A percentile compares a stretch with the other conserved stretches of the same genome.
phyloP scores from a whole-genome alignment of 257 asterid species.

The Solanum sejunctum region DNA sequence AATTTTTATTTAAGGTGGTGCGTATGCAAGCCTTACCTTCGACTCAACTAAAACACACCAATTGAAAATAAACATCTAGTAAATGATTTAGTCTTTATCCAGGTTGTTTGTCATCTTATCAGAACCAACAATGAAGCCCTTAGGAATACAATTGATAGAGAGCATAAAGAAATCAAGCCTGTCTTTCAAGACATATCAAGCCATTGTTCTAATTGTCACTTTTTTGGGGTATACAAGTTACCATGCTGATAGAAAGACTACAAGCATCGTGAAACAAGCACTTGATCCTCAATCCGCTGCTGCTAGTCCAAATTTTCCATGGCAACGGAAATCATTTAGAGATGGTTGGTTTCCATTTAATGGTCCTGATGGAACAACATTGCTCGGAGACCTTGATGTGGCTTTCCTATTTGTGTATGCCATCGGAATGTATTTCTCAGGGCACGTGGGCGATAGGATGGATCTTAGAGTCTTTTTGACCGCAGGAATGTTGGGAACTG shows the following conservation, averaged over 20 bases:
- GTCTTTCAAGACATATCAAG: slow-evolving; percentile 73
- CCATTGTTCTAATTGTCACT: slow-evolving; percentile 62
- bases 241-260: slow-evolving; percentile 88
- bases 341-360: slow-evolving; percentile 85
- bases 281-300: slow-evolving; percentile 79
- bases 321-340: slow-evolving; percentile 35
- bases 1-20: not conserved
- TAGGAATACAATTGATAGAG: slow-evolving; percentile 50
- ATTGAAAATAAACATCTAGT: not conserved
- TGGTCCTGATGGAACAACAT: slow-evolving; percentile 54
- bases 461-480: slow-evolving; percentile 72
- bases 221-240: slow-evolving; percentile 69
- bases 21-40: too few relatives aligned
- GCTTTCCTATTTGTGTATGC: slow-evolving; percentile 87
- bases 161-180: slow-evolving; percentile 35
- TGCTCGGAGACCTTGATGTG: slow-evolving; percentile 93
- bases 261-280: slow-evolving; percentile 85
- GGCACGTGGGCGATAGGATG: slow-evolving; percentile 83
- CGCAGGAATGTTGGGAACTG: slow-evolving; percentile 90
- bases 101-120: not conserved
- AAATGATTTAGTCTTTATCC: not conserved
- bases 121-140: slow-evolving; percentile 46
- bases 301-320: slow-evolving; percentile 11
- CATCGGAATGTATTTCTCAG: slow-evolving; percentile 76
- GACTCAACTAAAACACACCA: too few relatives aligned